Evolutionary conservation across 2,329 filamentous ascomycete genomes (phyloP), one percentile per base, ranked within the genome.

Genomic region (Amauroascus niger): DNA sequence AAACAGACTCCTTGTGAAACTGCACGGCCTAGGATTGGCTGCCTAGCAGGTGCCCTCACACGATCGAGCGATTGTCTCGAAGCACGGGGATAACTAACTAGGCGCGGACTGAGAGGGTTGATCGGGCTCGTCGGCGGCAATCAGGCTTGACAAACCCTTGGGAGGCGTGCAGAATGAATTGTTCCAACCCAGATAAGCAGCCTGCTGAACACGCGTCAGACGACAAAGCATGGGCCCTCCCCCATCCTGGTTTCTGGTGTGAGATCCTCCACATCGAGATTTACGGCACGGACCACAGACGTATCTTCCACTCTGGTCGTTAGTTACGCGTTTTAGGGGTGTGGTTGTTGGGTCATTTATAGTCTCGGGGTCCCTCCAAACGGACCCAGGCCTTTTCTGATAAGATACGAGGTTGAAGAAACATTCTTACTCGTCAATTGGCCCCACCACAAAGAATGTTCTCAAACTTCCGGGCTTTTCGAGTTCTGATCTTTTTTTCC

Each of bases 391-490:
- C 44, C 5, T 8, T 24, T 9, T 20, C 18, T 30, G 45, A 48
- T 24, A 48, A 30, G 45, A 48, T 48, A 48, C 45, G 45, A 48
- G 45, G 32, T 35, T 13, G 30, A 48, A 35, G 45, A 32, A 22
- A 35, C 30, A 35, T 37, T 46, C 43, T 46, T 48, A 37, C 45
- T 48, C 45, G 45, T 32, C 45, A 22, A 30, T 48, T 37, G 4
- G 30, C 45, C 45, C 45, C 45, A 48, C 45, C 30, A 18, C 24
- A 24, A n/a, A 26, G 45, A 48, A 48, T 48, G 45, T 48, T 48
- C 45, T 48, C 18, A 16, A 30, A 35, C 20, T 14, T 14, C 44
- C 18, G 45, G 30, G 26, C 26, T 24, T 30, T 6, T 24, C 32
- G 41, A 45, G 14, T 45, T n/a, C 7, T n/a, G 41, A 28, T 26